phyloP scores from a whole-genome alignment of 1,284 basidiomycete genomes.

The Violaceomyces palustris region DNA sequence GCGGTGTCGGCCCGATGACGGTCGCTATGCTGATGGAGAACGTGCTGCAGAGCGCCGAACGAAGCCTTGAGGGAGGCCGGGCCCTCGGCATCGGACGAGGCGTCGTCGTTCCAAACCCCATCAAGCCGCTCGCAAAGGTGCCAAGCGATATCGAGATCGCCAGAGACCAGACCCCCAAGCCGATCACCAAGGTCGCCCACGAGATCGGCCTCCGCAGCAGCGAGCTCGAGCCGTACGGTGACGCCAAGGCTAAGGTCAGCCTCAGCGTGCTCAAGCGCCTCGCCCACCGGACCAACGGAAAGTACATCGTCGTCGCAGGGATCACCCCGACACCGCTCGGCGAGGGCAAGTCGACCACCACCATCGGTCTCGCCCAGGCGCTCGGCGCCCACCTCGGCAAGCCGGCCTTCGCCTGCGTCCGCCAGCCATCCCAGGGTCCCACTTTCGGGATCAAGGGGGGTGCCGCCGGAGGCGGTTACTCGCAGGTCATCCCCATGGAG shows the following conservation, averaged over 20 bases:
- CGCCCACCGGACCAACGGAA: conserved; percentile 80
- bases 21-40: conserved; percentile 98
- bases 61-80: conserved; percentile 66
- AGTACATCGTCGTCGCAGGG: conserved; percentile 94
- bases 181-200: conserved; percentile 71
- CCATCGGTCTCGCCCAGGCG: conserved; percentile 93
- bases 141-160: conserved; percentile 84
- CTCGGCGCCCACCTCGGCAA: conserved; percentile 90
- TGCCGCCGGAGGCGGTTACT: conserved; percentile 96
- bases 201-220: conserved; percentile 83
- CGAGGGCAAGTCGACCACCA: conserved; percentile 98
- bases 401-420: conserved; percentile 93
- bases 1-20: conserved; percentile 96
- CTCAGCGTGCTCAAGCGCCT: conserved; percentile 81
- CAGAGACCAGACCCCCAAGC: conserved; percentile 88
- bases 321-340: conserved; percentile 97
- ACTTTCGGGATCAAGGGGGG: conserved; percentile 99
- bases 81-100: conserved; percentile 62
- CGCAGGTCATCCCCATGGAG: conserved; percentile 98
- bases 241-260: conserved; percentile 96
- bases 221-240: conserved; percentile 91
- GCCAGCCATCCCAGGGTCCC: conserved; percentile 96
- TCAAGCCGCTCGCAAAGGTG: conserved; percentile 76
- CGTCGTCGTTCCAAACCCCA: conserved; percentile 69
- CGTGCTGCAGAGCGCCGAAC: conserved; percentile 73